Evolutionary conservation across 2,329 filamentous ascomycete genomes (phyloP), one percentile per base, ranked within the genome.

Genomic region (Parasarocladium wereldwijsianum): DNA sequence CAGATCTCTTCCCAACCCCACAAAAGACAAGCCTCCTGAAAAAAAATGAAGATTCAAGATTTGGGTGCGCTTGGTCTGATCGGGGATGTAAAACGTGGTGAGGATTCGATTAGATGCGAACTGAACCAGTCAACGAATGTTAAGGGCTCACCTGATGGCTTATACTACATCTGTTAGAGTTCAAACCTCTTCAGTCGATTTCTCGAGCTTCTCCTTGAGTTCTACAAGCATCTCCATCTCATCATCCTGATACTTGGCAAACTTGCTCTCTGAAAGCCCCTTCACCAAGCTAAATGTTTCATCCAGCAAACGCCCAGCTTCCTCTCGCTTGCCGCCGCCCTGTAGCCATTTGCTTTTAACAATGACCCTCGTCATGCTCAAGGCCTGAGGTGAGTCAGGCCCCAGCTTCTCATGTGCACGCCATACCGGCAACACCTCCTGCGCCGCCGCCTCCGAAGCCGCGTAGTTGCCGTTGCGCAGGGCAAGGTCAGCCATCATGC

Each of bases 201-300:
- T 26, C 24, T 26, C 24, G 24, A 26, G 24, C 24, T 26, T 13
- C 17, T 26, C 17, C 24, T 26, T 26, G 16, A 26, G 17, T 13
- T 26, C 24, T 16, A 26, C 14, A 26, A 26, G 24, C 24, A 26
- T 26, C 17, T 14, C 24, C 24, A 13, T 26, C 24, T 26, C 24
- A 13, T 26, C 24, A 16, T 26, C 24, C 24, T 26, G 24, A 26
- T 26, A 26, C 24, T 26, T 26, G 14, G 24, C 24, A 26, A 26
- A 26, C 24, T 26, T 26, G 24, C 24, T 26, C 14, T 26, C 24
- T 26, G 24, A 13, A 26, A 26, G 24, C 14, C 24, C 24, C 24
- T 26, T 16, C 17, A 26, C 24, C 24, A 26, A 26, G 24, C 16
- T 16, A 26, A 26, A 26, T 13, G 24, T 26, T 26, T 26, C 24